Evolutionary conservation across 306 rosid species (phyloP).

Genomic region (Cicer yamashitae): DNA sequence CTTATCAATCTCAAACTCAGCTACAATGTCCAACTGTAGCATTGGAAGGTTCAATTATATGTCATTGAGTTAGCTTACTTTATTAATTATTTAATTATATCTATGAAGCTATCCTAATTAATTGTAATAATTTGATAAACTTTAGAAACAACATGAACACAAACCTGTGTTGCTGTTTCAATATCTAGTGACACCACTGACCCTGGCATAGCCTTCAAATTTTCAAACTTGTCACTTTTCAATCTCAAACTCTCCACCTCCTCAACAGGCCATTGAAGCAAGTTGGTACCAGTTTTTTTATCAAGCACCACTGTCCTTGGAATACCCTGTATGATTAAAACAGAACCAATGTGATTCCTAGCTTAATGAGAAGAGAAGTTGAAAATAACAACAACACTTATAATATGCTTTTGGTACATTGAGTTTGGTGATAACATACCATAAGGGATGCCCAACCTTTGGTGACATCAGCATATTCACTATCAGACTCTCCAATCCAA

Average conservation of each 20-base stretch:
- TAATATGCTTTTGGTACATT: no score
- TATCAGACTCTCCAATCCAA: conserved; percentile 89
- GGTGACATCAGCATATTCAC: conserved; percentile 74
- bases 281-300: conserved; percentile 66
- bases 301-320: conserved; percentile 81
- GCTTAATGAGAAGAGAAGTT: no score
- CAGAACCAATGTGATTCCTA: background rate
- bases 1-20: conserved; percentile 77
- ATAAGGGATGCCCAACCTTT: conserved; percentile 94
- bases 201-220: conserved; percentile 62
- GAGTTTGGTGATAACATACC: conserved; percentile 44
- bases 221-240: conserved; percentile 52
- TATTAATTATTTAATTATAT: conserved; percentile 15
- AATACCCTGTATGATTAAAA: conserved; percentile 56
- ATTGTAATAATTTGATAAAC: background rate
- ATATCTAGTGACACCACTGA: conserved; percentile 65
- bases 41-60: conserved; percentile 27
- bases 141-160: conserved; percentile 12
- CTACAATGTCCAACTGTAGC: conserved; percentile 78
- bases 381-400: no score
- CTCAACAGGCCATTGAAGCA: conserved; percentile 89
- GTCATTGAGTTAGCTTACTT: conserved; percentile 7
- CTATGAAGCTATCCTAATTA: background rate
- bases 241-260: conserved; percentile 77
- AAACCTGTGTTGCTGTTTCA: conserved; percentile 79